These are phyloP conservation scores for Knufia petricola DNA, from an alignment of 2,329 filamentous ascomycete genomes.

Conservation along the genomic window DNA sequence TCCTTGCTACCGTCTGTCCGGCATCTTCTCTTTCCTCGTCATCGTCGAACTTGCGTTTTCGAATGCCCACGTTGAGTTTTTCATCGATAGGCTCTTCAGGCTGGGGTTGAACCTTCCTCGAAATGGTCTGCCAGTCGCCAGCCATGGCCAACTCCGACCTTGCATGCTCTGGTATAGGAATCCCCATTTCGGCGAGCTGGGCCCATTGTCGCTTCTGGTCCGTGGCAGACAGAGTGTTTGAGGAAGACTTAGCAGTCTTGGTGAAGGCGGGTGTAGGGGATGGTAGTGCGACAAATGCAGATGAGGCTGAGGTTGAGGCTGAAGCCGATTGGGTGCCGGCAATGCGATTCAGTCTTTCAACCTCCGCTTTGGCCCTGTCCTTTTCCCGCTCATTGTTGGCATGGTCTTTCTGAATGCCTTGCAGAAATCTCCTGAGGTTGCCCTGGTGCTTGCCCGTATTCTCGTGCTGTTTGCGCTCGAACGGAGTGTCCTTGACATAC, in stretches of 20 bases:
- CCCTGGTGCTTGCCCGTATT: conserved; percentile 75
- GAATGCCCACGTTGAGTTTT: conserved; percentile 34
- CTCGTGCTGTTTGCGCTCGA: conserved; percentile 85
- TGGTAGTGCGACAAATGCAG: no score
- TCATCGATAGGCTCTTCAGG: conserved; percentile 26
- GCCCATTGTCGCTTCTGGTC: conserved; percentile 76
- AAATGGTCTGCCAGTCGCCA: conserved; percentile 74
- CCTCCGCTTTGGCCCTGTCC: conserved; percentile 71
- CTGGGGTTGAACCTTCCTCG: conserved; percentile 32
- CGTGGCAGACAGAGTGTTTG: conserved; percentile 40
- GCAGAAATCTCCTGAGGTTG: conserved; percentile 77
- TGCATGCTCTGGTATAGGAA: conserved; percentile 70
- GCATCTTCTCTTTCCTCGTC: conserved; percentile 34
- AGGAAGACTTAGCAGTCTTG: conserved; percentile 23
- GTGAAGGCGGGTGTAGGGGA: conserved; percentile 24
- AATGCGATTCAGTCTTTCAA: conserved; percentile 74
- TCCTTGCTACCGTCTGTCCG: conserved; percentile 27
- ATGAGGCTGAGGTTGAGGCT: conserved; percentile 28
- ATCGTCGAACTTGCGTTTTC: conserved; percentile 37
- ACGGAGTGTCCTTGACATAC: conserved; percentile 83
- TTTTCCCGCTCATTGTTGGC: conserved; percentile 73
- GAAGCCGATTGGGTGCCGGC: conserved; percentile 36
- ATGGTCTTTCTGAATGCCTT: conserved; percentile 76
- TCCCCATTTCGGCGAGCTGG: conserved; percentile 78
- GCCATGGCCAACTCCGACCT: conserved; percentile 74